phyloP scores from a whole-genome alignment of 179 eudicot genomes.

The Nepenthes alata region DNA sequence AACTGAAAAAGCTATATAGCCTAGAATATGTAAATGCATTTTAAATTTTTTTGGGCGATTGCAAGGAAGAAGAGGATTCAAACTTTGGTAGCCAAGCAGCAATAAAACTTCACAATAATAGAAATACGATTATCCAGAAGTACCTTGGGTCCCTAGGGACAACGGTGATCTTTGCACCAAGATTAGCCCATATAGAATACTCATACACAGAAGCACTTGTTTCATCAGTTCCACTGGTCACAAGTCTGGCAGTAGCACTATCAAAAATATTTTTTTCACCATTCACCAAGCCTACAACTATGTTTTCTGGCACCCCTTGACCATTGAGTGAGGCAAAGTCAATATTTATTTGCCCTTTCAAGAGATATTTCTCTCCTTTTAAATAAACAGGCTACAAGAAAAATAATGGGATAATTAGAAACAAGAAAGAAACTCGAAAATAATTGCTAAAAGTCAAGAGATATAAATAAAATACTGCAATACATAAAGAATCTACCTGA shows the following conservation, averaged over 20 bases:
- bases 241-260: constrained; percentile 42
- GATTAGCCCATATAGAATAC: constrained; percentile 74
- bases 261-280: constrained; percentile 31
- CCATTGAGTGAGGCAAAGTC: constrained; percentile 32
- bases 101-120: not conserved
- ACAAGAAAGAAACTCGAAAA: not conserved
- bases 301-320: constrained; percentile 42
- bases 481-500: constrained; percentile 24
- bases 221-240: constrained; percentile 31
- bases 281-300: constrained; percentile 44
- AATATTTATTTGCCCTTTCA: constrained; percentile 58
- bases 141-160: constrained; percentile 71
- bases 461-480: not conserved
- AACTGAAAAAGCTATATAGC: no score
- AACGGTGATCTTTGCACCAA: constrained; percentile 57
- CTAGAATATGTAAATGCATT: no score
- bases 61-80: not conserved
- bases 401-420: constrained; percentile 8
- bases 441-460: not conserved
- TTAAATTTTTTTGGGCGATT: not conserved
- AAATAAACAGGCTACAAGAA: constrained; percentile 64
- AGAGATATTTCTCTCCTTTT: constrained; percentile 74
- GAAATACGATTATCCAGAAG: not conserved
- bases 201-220: constrained; percentile 43
- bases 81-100: not conserved